These are phyloP conservation scores for Dioscorea dumetorum DNA, from an alignment of 106 monocot species.

Conservation along the genomic window DNA sequence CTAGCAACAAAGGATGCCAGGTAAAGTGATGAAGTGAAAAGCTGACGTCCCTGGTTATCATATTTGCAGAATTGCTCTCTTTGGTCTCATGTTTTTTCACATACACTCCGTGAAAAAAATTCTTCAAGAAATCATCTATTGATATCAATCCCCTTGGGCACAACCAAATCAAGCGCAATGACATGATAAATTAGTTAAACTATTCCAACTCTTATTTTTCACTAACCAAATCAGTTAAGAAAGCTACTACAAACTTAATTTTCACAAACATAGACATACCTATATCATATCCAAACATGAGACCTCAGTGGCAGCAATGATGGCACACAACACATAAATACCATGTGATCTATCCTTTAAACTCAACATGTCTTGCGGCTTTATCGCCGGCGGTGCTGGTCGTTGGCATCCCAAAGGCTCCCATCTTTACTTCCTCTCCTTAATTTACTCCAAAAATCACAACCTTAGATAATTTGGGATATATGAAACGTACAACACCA, in stretches of 20 bases:
- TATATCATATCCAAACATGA: constrained; percentile 41
- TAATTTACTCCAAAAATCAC: no score
- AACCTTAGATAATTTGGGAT: no score
- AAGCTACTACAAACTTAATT: no score
- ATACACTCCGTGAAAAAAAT: constrained; percentile 42
- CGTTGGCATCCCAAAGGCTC: not conserved
- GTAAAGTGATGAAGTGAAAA: constrained; percentile 52
- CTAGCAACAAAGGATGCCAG: constrained; percentile 37
- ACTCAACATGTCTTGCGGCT: not conserved
- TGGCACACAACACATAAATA: constrained; percentile 30
- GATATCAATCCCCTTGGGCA: constrained; percentile 48
- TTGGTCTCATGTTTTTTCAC: constrained; percentile 20
- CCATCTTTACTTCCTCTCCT: no score
- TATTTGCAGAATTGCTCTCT: constrained; percentile 37
- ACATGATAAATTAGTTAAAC: no score
- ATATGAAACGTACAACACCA: no score
- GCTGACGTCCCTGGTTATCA: constrained; percentile 31
- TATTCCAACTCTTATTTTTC: no score
- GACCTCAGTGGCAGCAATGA: constrained; percentile 37
- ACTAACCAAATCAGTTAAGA: no score
- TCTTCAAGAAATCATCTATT: constrained; percentile 46
- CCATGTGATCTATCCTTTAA: constrained; percentile 32
- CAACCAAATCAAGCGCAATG: no score
- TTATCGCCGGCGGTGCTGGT: no score
- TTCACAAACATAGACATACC: no score